phyloP scores from a whole-genome alignment of 2,329 filamentous ascomycete genomes.

The Fusarium albidum region DNA sequence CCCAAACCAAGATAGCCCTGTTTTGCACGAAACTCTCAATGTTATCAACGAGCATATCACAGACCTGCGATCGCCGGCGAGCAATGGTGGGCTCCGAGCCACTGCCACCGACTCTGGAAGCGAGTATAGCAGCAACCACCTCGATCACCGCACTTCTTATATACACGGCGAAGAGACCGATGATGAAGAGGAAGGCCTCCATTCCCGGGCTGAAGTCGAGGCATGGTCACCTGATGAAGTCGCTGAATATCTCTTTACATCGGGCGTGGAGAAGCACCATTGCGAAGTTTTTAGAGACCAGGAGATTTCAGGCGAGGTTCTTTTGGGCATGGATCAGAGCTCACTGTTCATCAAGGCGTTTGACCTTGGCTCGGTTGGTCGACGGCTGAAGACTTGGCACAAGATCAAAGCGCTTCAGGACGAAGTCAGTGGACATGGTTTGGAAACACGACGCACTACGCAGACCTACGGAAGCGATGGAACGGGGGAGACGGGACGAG shows the following conservation, averaged over 20 bases:
- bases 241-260: conserved; percentile 85
- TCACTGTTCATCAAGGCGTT: conserved; percentile 96
- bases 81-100: conserved; percentile 60
- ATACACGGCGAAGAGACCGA: conserved; percentile 96
- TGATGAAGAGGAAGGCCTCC: conserved; percentile 83
- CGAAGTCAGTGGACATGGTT: conserved; percentile 70
- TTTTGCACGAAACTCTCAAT: conserved; percentile 93
- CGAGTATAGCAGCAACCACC: conserved; percentile 86
- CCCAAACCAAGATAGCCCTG: conserved; percentile 66
- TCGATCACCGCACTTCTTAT: conserved; percentile 83
- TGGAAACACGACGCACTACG: conserved; percentile 59
- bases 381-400: conserved; percentile 93
- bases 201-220: conserved; percentile 76
- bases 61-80: conserved; percentile 71
- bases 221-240: conserved; percentile 83
- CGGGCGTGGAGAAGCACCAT: conserved; percentile 86
- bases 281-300: conserved; percentile 96
- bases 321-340: conserved; percentile 94
- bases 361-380: conserved; percentile 88
- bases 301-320: conserved; percentile 92
- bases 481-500: conserved; percentile 60
- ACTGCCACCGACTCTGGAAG: conserved; percentile 80
- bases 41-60: conserved; percentile 98
- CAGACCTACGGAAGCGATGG: conserved; percentile 67
- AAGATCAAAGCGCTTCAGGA: conserved; percentile 93